Conservation (phyloP, 139 green algal species). For the Zygnema cylindricum region DNA sequence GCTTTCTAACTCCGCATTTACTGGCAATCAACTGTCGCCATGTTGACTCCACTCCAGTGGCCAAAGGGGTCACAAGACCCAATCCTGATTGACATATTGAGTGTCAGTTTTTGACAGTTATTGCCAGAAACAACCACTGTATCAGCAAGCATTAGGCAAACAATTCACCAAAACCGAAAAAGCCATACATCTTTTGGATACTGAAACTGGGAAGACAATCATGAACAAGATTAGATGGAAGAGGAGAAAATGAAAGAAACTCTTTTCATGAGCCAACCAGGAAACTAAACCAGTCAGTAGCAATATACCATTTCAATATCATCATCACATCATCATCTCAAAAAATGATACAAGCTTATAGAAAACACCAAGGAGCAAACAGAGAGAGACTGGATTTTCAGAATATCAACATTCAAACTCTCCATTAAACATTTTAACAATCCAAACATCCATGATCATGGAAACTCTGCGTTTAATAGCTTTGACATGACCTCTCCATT, state of each 20-base stretch:
- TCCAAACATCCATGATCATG: background rate
- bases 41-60: constrained; percentile 2
- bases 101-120: background rate
- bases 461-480: background rate
- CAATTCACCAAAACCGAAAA: background rate
- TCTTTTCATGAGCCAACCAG: too few relatives aligned
- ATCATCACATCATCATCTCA: too few relatives aligned
- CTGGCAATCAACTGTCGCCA: constrained; percentile 28
- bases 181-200: background rate
- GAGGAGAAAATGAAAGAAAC: too few relatives aligned
- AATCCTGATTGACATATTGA: constrained; percentile 30
- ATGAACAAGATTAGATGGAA: too few relatives aligned
- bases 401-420: background rate
- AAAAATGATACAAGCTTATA: too few relatives aligned
- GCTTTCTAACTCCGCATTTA: constrained; percentile 7
- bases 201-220: too few relatives aligned
- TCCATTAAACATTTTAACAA: background rate
- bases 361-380: too few relatives aligned
- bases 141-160: background rate
- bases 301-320: too few relatives aligned
- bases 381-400: too few relatives aligned
- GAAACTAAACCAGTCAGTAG: too few relatives aligned
- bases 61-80: constrained; percentile 49
- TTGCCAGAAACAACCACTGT: background rate
- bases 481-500: background rate